Conservation (phyloP, 352 stramenopile genomes). For the Globisporangium alternatum region DNA sequence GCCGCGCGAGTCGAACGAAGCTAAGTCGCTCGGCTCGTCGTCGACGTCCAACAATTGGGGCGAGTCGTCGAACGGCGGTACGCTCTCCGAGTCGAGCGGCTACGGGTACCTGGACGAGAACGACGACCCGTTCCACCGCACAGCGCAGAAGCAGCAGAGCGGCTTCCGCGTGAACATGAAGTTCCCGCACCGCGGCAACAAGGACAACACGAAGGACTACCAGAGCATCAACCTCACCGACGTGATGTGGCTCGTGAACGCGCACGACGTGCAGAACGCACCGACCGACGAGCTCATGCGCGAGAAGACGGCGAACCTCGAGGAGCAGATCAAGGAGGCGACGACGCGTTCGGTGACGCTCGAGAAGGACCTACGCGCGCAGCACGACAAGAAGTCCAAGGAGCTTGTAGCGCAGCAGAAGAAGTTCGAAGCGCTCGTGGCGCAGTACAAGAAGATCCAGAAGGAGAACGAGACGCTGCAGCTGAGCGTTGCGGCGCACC, state of each 20-base stretch:
- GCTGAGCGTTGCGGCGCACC: conserved; percentile 55
- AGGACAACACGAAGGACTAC: conserved; percentile 89
- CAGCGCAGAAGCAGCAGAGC: conserved; percentile 81
- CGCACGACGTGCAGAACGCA: conserved; percentile 61
- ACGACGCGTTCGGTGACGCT: conserved; percentile 61
- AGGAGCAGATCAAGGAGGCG: conserved; percentile 86
- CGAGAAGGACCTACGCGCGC: conserved; percentile 65
- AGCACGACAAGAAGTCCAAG: conserved; percentile 75
- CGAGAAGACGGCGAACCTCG: conserved; percentile 86
- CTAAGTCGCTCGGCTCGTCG: conserved; percentile 40
- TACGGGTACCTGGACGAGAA: conserved; percentile 53
- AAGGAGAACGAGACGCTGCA: conserved; percentile 80
- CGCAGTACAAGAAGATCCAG: conserved; percentile 81
- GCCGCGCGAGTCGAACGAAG: conserved; percentile 41
- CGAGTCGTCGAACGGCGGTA: conserved; percentile 32
- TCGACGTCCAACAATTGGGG: conserved; percentile 49
- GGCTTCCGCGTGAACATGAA: conserved; percentile 86
- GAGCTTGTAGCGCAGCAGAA: conserved; percentile 72
- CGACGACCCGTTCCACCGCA: conserved; percentile 85
- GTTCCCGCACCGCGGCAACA: conserved; percentile 74
- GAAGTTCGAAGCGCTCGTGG: conserved; percentile 75
- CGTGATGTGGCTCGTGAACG: conserved; percentile 85
- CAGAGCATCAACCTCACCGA: conserved; percentile 81
- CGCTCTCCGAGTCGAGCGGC: conserved; percentile 25
- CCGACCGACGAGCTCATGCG: conserved; percentile 83